Evolutionary conservation across 225 moss, liverwort and hornwort genomes (phyloP), one percentile per base, ranked within the genome.

Genomic region (Polytrichum commune): DNA sequence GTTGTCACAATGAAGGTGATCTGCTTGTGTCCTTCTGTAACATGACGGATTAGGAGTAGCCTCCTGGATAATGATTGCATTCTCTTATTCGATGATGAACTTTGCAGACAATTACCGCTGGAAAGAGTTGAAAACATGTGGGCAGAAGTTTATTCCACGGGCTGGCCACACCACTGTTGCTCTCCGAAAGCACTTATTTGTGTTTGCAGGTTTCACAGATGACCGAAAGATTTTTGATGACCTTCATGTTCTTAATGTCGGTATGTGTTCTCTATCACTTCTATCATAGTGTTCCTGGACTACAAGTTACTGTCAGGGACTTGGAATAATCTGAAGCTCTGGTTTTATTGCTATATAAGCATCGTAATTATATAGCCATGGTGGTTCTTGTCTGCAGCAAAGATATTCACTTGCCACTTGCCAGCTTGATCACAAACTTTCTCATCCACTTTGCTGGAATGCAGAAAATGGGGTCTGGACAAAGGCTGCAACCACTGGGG

Each of bases 201-300:
- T 98, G 55, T 98, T 98, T 64, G 98, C 95, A 63, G 98, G 98
- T 54, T 98, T 95, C 71, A 91, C 95, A 29, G 98, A 95, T 67
- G 98, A 95, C 66, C 88, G 95, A 27, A 98, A 95, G 80, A 90
- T 98, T 46, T 98, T 95, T 82, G 95, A 95, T 79, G 98, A 98
- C 68, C 85, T 98, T 63, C 98, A 98, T 86, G 93, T 98, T 54
- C 91, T 98, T 46, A 91, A 95, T 77, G 88, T 98, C 74, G 96
- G 96, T 96, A 82, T 32, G 94, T 89, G 74, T 20, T 68, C n/a
- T 27, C 24, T 20, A 16, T 63, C 27, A 63, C 62, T 63, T 23
- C 3, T 28, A 27, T 63, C 46, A 46, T 13, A 46, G 46, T 46
- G 46, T 13, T 46, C 46, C 46, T 38, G 46, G 13, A 46, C 46